phyloP scores from a whole-genome alignment of 345 rosid species.

The Garcia nutans region DNA sequence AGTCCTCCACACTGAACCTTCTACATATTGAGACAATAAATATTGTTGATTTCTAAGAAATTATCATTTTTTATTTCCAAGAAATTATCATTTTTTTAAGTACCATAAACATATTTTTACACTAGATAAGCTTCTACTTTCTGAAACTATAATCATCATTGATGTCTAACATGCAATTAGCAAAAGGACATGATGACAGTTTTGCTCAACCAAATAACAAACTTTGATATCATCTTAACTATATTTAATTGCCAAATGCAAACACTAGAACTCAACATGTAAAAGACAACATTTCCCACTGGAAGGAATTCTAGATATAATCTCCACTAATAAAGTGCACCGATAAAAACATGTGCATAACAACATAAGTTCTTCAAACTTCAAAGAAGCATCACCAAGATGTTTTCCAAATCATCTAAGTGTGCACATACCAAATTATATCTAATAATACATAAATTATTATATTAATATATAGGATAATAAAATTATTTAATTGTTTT shows the following conservation, averaged over 20 bases:
- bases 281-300: neutral
- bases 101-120: neutral
- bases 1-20: neutral
- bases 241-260: neutral
- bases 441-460: too few species aligned
- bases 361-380: neutral
- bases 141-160: neutral
- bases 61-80: too few species aligned
- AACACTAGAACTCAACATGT: neutral
- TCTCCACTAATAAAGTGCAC: neutral
- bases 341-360: neutral
- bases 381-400: conserved; percentile 7
- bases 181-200: neutral
- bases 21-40: neutral
- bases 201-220: neutral
- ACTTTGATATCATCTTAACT: too few species aligned
- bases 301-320: neutral
- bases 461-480: too few species aligned
- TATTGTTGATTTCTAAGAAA: too few species aligned
- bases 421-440: conserved; percentile 57
- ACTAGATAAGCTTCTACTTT: neutral
- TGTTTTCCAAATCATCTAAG: neutral
- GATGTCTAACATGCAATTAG: neutral
- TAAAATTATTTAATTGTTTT: too few species aligned
- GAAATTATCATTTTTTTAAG: neutral